These are phyloP conservation scores for Aureobasidium musti DNA, from an alignment of 2,329 filamentous ascomycete genomes.

Conservation along the genomic window DNA sequence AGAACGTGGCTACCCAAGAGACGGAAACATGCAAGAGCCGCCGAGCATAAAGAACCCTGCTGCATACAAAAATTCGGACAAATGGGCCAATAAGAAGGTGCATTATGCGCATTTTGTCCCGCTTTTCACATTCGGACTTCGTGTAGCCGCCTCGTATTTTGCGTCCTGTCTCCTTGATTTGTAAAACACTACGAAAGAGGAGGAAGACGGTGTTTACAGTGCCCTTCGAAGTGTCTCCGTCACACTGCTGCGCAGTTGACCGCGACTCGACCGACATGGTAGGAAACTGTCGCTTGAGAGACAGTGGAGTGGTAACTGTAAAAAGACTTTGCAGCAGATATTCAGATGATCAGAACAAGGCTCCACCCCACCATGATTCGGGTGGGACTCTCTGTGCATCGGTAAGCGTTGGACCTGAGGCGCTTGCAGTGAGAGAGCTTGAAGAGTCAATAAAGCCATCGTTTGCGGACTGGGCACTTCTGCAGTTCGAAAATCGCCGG, in stretches of 20 bases:
- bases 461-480: not conserved
- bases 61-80: slow-evolving; percentile 21
- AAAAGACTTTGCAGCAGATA: slow-evolving; percentile 26
- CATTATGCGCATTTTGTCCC: slow-evolving; percentile 16
- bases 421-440: not conserved
- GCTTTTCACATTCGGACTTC: not conserved
- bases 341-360: not conserved
- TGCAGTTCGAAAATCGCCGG: not conserved
- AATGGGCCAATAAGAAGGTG: slow-evolving; percentile 12
- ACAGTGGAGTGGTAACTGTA: not conserved
- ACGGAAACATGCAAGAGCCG: slow-evolving; percentile 5
- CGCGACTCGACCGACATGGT: not conserved
- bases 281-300: not conserved
- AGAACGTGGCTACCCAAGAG: not conserved
- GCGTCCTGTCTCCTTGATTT: not conserved
- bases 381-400: slow-evolving; percentile 18
- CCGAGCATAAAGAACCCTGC: not conserved
- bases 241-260: not conserved
- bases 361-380: slow-evolving; percentile 14
- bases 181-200: not conserved
- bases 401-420: not conserved
- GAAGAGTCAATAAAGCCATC: slow-evolving; percentile 8
- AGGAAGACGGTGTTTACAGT: not conserved
- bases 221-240: not conserved
- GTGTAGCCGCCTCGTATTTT: not conserved